Evolutionary conservation across 768 basidiomycete species (phyloP), one percentile per base, ranked within the genome.

Genomic region (Boletus fagicola): DNA sequence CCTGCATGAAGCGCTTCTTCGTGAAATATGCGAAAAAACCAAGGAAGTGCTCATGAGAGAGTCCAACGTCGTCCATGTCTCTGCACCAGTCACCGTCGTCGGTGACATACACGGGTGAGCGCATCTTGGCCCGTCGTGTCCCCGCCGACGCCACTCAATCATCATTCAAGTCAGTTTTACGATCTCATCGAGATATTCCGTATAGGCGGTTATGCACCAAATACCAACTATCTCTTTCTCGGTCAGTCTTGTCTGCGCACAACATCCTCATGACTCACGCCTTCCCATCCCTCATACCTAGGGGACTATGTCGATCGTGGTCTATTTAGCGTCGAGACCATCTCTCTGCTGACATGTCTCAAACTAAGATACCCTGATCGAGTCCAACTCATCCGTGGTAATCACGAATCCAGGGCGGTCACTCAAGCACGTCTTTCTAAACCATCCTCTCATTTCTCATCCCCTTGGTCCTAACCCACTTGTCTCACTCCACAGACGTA

Each of bases 11-110:
- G 90, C 93, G 2, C 80, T 98, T 28, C 74, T 99, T 44, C 88
- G 94, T 50, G 96, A 99, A 80, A 98, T 99, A 83, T 98, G 97
- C 80, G 96, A 97, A 69, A 98, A 98, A 77, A 97, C 96, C 16
- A 99, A 98, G 72, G 97, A 99, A 71, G 93, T 99, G 0, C 86
- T 99, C 56, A 98, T 98, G 97, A 80, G 94, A 60, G 97, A 99
- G 77, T 94, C 91, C 57, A 99, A 99, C 68, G 97, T 99, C 56
- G 94, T 98, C 8, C 97, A 98, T 68, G 90, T 99, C 63, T 89
- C 86, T 61, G 90, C 96, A 5, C 97, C 97, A 20, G 94, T 98
- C 36, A 99, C 97, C 1, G 97, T 99, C 30, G 97, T 98, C 39
- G 97, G 97, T 51, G 97, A 99, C 72, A 98, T 99, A 49, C 97